Conservation (phyloP, 2,329 filamentous ascomycete genomes). For the Pseudopyricularia javanii region DNA sequence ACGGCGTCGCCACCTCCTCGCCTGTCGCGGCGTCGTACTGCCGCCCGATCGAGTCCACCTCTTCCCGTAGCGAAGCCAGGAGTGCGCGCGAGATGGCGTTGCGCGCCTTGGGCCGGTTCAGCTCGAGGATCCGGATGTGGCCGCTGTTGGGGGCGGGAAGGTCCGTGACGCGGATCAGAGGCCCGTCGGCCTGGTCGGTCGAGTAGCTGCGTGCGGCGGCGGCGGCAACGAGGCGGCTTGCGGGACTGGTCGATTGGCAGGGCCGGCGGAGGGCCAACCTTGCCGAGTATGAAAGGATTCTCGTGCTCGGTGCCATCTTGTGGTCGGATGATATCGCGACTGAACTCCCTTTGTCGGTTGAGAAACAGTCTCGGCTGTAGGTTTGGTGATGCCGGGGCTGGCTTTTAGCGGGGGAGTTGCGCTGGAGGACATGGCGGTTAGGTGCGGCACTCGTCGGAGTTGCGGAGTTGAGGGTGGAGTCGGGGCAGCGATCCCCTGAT, state of each 20-base stretch:
- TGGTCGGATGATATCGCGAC: background rate
- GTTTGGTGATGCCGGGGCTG: background rate
- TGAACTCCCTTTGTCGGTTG: no score
- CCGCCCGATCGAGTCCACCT: constrained; percentile 59
- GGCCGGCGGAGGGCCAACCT: background rate
- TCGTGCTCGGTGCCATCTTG: background rate
- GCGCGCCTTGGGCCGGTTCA: constrained; percentile 73
- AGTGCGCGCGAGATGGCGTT: constrained; percentile 83
- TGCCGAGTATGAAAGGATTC: background rate
- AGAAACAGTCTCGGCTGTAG: background rate
- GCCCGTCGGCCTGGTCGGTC: constrained; percentile 19
- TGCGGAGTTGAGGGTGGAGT: background rate
- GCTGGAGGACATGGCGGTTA: background rate
- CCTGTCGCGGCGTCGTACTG: constrained; percentile 43
- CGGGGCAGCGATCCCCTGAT: background rate
- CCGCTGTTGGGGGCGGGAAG: constrained; percentile 69
- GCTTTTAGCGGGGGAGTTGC: background rate
- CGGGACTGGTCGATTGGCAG: background rate
- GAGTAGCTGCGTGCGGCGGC: constrained; percentile 10
- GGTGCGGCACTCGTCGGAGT: background rate
- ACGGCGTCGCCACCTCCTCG: constrained; percentile 30
- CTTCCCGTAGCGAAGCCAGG: constrained; percentile 55
- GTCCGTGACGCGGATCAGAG: constrained; percentile 58
- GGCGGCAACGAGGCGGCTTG: background rate
- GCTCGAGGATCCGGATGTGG: constrained; percentile 75